Base-by-base conservation (phyloP, 1,284 basidiomycete genomes). In the Cryptococcus maquisensis region DNA sequence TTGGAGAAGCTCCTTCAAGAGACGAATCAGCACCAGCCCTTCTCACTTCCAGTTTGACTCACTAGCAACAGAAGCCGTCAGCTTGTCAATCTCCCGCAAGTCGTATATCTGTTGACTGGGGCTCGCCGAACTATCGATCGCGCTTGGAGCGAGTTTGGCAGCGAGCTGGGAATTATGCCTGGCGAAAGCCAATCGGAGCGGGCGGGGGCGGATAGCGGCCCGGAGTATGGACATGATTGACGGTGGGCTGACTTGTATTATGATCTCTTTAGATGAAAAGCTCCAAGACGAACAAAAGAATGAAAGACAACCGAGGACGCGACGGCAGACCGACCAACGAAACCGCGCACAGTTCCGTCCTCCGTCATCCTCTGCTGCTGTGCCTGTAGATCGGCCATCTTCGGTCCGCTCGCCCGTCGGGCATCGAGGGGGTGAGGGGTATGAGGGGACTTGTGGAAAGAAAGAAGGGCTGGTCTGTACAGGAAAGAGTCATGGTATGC, bases 11-110 rank as follows among this genome's bases (percentile, higher is more conserved):
- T 32, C 61, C 69, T 72, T 59, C 5, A 32, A 5, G 10, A 10
- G 44, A 18, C 32, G 16, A n/a, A n/a, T 15, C 26, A 35, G 44
- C 35, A 45, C 18, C 32, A 21, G 35, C 41, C 10, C 10, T 36
- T 7, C 26, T n/a, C 13, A 2, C n/a, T n/a, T 16, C 52, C 8
- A 16, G 18, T 23, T 23, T 12, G 3, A 69, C 70, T 61, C 55
- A 74, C 73, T 52, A 6, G 68, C 68, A n/a, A 76, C 67, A 23
- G 68, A 66, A 2, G 65, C 68, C 15, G 74, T 63, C 16, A 75
- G 61, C n/a, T 64, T 56, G 55, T 76, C 74, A 23, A 76, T 71
- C 60, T 73, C 71, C 32, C 65, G 58, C 13, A 76, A 57, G 4
- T 68, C 70, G 28, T 70, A 55, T 13, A 68, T 58, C 49, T 71